These are phyloP conservation scores for Vaccinium darrowii DNA, from an alignment of 148 eudicot species.

Conservation along the genomic window DNA sequence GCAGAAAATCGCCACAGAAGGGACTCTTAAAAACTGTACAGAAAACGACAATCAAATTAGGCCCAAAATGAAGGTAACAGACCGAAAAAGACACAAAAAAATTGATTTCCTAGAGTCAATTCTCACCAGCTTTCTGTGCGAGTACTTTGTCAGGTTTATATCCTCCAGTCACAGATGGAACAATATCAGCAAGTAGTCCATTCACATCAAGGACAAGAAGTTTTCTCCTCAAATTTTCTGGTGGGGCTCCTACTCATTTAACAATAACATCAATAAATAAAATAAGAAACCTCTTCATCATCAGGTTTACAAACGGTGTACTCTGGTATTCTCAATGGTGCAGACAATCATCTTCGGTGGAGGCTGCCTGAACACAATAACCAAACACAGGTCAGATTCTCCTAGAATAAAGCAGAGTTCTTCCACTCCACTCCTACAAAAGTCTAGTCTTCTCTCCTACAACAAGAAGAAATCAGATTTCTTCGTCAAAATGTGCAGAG, in stretches of 20 bases:
- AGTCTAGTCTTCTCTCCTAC: too few species aligned
- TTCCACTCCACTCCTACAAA: too few species aligned
- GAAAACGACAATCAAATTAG: conserved; percentile 16
- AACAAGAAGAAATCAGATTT: too few species aligned
- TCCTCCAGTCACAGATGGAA: conserved; percentile 22
- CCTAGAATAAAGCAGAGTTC: too few species aligned
- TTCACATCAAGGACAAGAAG: conserved; percentile 87
- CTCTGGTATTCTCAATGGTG: too few species aligned
- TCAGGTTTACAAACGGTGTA: too few species aligned
- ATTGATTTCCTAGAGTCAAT: neutral
- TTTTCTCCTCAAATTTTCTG: conserved; percentile 32
- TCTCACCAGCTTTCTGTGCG: conserved; percentile 58
- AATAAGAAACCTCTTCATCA: too few species aligned
- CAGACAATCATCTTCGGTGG: too few species aligned
- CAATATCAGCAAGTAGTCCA: conserved; percentile 77
- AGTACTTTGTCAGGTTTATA: conserved; percentile 36
- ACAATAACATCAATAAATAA: too few species aligned
- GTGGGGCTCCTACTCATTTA: neutral
- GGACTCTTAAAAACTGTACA: conserved; percentile 81
- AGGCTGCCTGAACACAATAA: too few species aligned
- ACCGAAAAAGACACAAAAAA: neutral
- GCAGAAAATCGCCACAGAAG: conserved; percentile 68
- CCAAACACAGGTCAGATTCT: too few species aligned
- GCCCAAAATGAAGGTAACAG: neutral
- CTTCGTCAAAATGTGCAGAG: too few species aligned